These are phyloP conservation scores for Quercus engelmannii DNA, from an alignment of 306 rosid genomes.

Conservation along the genomic window DNA sequence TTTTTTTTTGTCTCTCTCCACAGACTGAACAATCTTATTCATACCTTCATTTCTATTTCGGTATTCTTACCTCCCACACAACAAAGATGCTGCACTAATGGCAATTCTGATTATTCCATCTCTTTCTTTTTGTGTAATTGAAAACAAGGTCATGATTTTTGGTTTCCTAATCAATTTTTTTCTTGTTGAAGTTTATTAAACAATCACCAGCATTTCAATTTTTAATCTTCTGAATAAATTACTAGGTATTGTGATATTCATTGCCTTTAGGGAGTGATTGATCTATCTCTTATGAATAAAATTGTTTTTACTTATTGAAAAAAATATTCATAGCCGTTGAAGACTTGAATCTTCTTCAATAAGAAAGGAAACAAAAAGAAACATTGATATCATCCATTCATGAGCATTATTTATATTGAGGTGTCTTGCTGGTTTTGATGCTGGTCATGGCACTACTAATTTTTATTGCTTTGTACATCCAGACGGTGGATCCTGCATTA, in stretches of 20 bases:
- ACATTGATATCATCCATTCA: neutral
- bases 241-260: neutral
- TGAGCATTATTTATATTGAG: neutral
- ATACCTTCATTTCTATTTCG: neutral
- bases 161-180: neutral
- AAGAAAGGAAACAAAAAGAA: neutral
- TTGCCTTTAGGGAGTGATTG: neutral
- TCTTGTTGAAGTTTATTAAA: neutral
- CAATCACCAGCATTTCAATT: neutral
- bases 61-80: neutral
- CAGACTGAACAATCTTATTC: neutral
- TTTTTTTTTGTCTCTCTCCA: neutral
- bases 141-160: neutral
- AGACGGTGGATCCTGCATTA: conserved; percentile 68
- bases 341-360: neutral
- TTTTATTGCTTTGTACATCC: conserved; percentile 23
- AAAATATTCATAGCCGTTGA: neutral
- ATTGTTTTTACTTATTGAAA: too few relatives aligned
- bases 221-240: neutral
- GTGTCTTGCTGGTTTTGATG: neutral
- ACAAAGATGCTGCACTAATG: neutral
- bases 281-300: too few relatives aligned
- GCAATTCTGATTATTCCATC: neutral
- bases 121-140: neutral
- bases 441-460: neutral